Evolutionary conservation across 2,329 filamentous ascomycete genomes (phyloP), one percentile per base, ranked within the genome.

Genomic region (Orbilia ellipsospora): DNA sequence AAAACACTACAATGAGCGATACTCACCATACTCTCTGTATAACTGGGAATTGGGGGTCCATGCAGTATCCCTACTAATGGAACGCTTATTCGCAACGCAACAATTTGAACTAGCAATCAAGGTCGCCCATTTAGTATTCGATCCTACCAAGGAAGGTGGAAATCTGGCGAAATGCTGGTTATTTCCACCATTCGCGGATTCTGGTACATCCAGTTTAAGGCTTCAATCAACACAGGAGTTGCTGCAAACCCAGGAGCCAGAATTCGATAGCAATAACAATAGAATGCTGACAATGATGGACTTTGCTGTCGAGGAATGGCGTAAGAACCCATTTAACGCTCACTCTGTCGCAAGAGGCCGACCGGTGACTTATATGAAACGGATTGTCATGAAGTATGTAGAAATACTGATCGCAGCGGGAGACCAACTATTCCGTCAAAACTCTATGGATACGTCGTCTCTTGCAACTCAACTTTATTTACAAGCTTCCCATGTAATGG

Each of bases 381-480:
- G 78, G 67, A 64, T 80, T 8, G 81, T 79, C 5, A 78, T 81
- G 74, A 81, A 80, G 62, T 82, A 83, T 74, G 78, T 81, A 36
- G 75, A 80, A 50, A 80, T 80, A 48, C 76, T 82, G 7, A 78
- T 82, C 15, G 80, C 79, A 2, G 69, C 56, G 13, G 81, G 81
- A 0, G 81, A 82, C 54, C 57, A 64, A 4, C 79, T 79, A 20
- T 82, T 82, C 74, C 50, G 44, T 2, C 40, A 72, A 18, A 50
- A 64, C 66, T 77, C 78, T 0, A 68, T 80, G 1, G 81, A 82
- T 57, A 77, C 52, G 1, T 83, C 82, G 1, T 77, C 78, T 0
- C n/a, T 78, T 8, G 81, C 81, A 4, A 79, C 80, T 10, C 80
- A 82, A 64, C 55, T 56, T 16, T 82, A 82, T 50, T 64, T 80